Evolutionary conservation across 2,329 filamentous ascomycete species (phyloP).

Genomic region (Gyromitra esculenta): DNA sequence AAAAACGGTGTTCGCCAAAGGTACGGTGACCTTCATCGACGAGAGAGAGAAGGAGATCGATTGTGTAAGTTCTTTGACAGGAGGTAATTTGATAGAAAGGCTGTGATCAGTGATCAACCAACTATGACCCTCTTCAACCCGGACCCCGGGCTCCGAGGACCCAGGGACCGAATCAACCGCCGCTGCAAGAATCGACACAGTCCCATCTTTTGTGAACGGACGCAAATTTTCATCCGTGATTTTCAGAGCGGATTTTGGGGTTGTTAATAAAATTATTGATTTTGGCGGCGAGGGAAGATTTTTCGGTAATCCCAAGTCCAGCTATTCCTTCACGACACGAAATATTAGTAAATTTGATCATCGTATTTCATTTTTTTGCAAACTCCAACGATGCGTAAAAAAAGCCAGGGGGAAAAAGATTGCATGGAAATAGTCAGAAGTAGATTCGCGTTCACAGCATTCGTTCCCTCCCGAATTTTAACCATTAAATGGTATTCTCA

Average conservation of each 20-base stretch:
- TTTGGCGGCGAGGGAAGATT: constrained; percentile 52
- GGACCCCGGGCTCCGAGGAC: constrained; percentile 22
- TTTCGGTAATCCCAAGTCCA: constrained; percentile 38
- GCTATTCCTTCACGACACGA: constrained; percentile 29
- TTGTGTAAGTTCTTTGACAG: constrained; percentile 29
- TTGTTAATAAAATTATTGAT: constrained; percentile 54
- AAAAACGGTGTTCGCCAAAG: constrained; percentile 79
- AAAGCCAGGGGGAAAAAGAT: background rate
- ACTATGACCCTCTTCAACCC: constrained; percentile 45
- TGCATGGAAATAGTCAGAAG: constrained; percentile 34
- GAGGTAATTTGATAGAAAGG: constrained; percentile 47
- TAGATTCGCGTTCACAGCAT: constrained; percentile 55
- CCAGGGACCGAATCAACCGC: constrained; percentile 53
- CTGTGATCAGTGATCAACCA: constrained; percentile 53
- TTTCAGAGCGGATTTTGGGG: constrained; percentile 44
- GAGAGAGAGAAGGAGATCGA: constrained; percentile 49
- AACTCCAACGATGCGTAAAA: background rate
- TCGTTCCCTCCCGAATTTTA: constrained; percentile 46
- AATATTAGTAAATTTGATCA: constrained; percentile 38
- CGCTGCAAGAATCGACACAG: constrained; percentile 49
- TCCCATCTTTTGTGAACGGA: constrained; percentile 35
- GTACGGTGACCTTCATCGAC: constrained; percentile 45
- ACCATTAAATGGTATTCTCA: constrained; percentile 45
- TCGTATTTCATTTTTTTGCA: background rate
- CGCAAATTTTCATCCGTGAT: constrained; percentile 35